phyloP scores from a whole-genome alignment of 768 basidiomycete genomes.

The Coprinopsis strossmayeri region DNA sequence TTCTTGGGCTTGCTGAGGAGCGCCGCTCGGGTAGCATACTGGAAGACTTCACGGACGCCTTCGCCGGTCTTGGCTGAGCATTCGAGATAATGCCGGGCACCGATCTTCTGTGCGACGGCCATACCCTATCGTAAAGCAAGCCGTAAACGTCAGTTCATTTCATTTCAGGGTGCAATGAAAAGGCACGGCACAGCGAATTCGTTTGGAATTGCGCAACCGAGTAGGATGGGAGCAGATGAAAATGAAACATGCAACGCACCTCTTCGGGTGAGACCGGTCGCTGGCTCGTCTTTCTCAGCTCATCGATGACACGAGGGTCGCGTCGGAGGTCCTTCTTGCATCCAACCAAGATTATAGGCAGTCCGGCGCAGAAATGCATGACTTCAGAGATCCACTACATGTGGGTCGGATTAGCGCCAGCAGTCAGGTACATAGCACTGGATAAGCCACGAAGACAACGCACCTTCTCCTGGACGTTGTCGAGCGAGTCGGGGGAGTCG shows the following conservation, averaged over 20 bases:
- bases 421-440: not conserved
- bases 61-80: constrained; percentile 96
- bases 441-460: too few species aligned
- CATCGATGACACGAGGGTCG: constrained; percentile 89
- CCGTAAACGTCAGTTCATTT: too few species aligned
- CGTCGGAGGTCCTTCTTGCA: constrained; percentile 98
- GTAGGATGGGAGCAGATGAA: not conserved
- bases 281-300: constrained; percentile 91
- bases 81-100: constrained; percentile 93
- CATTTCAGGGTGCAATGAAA: too few species aligned
- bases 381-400: constrained; percentile 99
- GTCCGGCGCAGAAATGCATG: constrained; percentile 91
- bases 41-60: constrained; percentile 97
- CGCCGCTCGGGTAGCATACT: constrained; percentile 92
- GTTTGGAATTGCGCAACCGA: not conserved
- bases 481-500: constrained; percentile 95
- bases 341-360: constrained; percentile 96
- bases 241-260: constrained; percentile 36
- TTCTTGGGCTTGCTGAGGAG: constrained; percentile 57
- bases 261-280: constrained; percentile 92
- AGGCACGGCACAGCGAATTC: too few species aligned
- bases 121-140: constrained; percentile 67
- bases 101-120: constrained; percentile 94
- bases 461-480: constrained; percentile 99
- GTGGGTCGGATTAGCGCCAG: not conserved